Evolutionary conservation across 2,329 filamentous ascomycete genomes (phyloP).

Genomic region (Epichloe brachyelytri): DNA sequence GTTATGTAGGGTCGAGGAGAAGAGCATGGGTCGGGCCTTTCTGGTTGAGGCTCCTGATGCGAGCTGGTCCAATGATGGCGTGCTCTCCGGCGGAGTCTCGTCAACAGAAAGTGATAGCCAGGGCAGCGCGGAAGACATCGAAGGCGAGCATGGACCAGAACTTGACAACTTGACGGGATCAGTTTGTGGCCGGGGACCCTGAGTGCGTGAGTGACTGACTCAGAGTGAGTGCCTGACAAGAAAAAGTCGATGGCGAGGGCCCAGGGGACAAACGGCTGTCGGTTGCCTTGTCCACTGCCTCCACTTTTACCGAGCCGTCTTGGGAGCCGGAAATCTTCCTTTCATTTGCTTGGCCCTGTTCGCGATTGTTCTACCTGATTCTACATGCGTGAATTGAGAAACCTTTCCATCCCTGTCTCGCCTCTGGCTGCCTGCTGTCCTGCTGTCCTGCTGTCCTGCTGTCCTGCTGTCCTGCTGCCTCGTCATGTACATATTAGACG

Average conservation of each 20-base stretch:
- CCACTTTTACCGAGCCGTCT: no score
- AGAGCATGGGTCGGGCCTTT: neutral
- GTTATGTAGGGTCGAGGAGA: neutral
- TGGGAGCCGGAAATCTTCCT: no score
- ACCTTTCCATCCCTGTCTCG: neutral
- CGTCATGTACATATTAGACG: neutral
- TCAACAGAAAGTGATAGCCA: neutral
- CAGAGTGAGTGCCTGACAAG: no score
- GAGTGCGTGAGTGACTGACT: no score
- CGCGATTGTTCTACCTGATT: no score
- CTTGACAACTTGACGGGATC: neutral
- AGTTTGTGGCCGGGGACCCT: neutral
- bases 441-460: neutral
- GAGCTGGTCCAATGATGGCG: constrained; percentile 2
- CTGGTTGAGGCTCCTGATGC: neutral
- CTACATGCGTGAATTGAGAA: no score
- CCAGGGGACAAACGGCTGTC: no score
- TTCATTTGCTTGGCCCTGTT: no score
- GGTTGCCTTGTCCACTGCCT: no score
- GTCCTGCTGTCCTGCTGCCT: neutral
- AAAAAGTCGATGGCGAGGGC: no score
- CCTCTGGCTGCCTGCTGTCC: neutral
- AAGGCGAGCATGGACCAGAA: neutral
- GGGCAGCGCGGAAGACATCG: neutral
- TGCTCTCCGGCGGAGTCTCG: neutral